A percentile compares a stretch with the other conserved stretches of the same genome.
Evolutionary conservation across 495 filamentous ascomycete genomes (phyloP).

Genomic region (Platismatia glauca): DNA sequence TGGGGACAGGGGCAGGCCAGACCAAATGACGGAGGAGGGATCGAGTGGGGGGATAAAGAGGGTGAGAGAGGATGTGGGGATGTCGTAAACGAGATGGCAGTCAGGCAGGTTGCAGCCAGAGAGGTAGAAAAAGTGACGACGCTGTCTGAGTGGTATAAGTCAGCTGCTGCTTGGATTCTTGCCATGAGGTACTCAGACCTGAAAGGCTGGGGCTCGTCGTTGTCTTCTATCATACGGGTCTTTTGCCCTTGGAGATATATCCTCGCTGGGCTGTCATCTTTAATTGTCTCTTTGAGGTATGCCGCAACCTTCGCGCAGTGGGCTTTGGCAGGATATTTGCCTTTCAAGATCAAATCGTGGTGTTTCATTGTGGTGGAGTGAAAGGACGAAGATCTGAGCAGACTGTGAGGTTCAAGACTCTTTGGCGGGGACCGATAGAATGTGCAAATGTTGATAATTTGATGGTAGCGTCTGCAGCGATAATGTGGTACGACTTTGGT

Average conservation of each 20-base stretch:
- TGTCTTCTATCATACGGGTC: constrained; percentile 70
- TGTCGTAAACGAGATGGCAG: constrained; percentile 72
- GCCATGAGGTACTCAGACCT: constrained; percentile 28
- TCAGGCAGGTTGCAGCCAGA: constrained; percentile 80
- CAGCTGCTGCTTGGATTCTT: constrained; percentile 7
- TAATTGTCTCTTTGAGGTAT: constrained; percentile 55
- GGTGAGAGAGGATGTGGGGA: constrained; percentile 59
- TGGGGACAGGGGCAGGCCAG: constrained; percentile 68
- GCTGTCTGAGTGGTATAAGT: constrained; percentile 48
- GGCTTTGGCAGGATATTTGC: constrained; percentile 91
- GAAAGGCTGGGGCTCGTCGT: constrained; percentile 68
- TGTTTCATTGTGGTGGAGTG: constrained; percentile 8
- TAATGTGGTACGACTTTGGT: neutral
- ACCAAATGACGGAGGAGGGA: constrained; percentile 90
- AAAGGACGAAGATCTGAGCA: neutral
- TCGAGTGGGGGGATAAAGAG: constrained; percentile 89
- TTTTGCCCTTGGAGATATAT: constrained; percentile 85
- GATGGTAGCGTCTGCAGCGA: neutral
- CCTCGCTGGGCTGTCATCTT: constrained; percentile 43
- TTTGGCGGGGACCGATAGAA: neutral
- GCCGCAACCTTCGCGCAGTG: constrained; percentile 78
- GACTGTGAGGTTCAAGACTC: neutral
- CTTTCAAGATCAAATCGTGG: constrained; percentile 37
- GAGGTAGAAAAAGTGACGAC: constrained; percentile 90
- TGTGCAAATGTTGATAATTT: neutral